Base-by-base conservation (phyloP, 495 filamentous ascomycete species). In the Penicillium soppii region DNA sequence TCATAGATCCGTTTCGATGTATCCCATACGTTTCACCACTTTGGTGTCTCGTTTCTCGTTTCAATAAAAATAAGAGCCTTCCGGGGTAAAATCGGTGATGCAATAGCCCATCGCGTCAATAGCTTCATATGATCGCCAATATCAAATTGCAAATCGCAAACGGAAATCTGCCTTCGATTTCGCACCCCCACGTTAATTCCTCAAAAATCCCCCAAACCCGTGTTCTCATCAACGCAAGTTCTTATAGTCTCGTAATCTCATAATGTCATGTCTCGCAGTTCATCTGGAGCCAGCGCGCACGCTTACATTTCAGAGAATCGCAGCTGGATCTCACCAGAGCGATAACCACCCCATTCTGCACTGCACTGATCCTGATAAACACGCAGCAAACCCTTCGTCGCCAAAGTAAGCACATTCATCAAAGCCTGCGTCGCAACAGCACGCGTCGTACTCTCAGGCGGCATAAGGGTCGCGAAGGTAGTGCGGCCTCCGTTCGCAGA, bases 401-500 rank as follows among this genome's bases (percentile, higher is more conserved):
- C 85, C 7, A 92, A 81, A 15, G 79, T 73, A 13, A 95, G 78
- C 10, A 84, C 75, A 67, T 92, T 85, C 66, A 88, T 80, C 50
- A 95, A 76, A 1, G 78, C 89, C 57, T 91, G 87, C 7, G 84
- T 85, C 30, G 86, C 87, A 1, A 90, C 81, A 13, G 76, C 66
- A 12, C 71, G 72, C 22, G 71, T 77, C 30, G 83, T 82, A 20
- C 76, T 64, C 19, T 43, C 50, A 1, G 77, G 76, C 19, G 85
- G 78, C 16, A 89, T 72, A 12, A 92, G 59, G 20, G 79, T 66
- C 42, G 82, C 80, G 59, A 95, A 90, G 0, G 66, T 30, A 22
- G 83, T 70, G 15, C 56, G 64, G 1, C 25, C 22, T 6, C 23
- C 16, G 8, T 6, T 36, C 4, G 39, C 43, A 12, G 30, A 12